Evolutionary conservation across 495 filamentous ascomycete species (phyloP), one percentile per base, ranked within the genome.

Genomic region (Lentithecium fluviatile): DNA sequence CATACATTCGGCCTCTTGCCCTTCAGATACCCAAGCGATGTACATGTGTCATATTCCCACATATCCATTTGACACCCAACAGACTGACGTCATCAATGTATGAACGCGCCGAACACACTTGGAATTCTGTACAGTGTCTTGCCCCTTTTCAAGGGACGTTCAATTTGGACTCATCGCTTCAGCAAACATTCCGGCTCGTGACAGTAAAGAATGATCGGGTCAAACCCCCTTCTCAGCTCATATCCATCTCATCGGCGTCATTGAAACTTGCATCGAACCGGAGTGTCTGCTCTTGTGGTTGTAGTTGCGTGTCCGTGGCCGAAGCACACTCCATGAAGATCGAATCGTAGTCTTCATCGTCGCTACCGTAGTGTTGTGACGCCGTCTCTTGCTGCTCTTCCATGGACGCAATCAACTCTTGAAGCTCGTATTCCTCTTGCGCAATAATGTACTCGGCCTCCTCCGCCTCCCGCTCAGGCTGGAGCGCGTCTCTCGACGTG

Each of bases 361-460:
- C 79, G 64, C 72, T 74, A 20, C 73, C 74, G 26, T 69, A 67
- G 34, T 66, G 49, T 19, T 65, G 57, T 23, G 52, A 62, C 32
- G 42, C n/a, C 11, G 21, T 36, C 20, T 56, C 55, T 45, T 32
- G 45, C 13, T 19, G 47, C 37, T 73, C 62, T 57, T 73, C 70
- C 69, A 81, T 72, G 23, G 65, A 69, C 19, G 75, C 72, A 0
- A 86, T 52, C 56, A 86, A 62, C n/a, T 80, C 82, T 23, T 88
- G 76, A 32, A 88, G 21, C 69, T 87, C 84, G 25, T 74, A 73
- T 53, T 82, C 73, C 68, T 89, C 85, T 60, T 81, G 73, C 57
- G 70, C 70, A 20, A 78, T 74, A 37, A 85, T 77, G 36, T 73
- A 69, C 20, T 81, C 78, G 19, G 67, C 70, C 26, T 77, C 68